Evolutionary conservation across 441 rosid genomes (phyloP).

Genomic region (Populus hybrid): DNA sequence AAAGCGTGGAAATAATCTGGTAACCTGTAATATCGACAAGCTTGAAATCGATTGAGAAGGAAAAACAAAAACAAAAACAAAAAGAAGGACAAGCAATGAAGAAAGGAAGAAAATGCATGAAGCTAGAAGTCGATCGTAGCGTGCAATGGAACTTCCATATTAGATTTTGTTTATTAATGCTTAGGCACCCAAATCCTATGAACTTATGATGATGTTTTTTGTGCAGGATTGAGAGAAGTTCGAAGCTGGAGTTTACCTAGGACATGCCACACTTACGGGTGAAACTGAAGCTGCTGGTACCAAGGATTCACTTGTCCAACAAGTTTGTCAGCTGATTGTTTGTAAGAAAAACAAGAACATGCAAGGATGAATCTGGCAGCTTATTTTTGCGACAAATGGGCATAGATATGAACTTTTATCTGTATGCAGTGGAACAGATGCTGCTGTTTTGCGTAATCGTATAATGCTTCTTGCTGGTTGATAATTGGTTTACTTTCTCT

Average conservation of each 20-base stretch:
- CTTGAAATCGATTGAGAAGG: no score
- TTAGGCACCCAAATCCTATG: not conserved
- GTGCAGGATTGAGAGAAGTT: not conserved
- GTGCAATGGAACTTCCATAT: no score
- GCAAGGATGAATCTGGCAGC: not conserved
- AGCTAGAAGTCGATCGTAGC: no score
- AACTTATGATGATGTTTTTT: not conserved
- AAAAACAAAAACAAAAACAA: no score
- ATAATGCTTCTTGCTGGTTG: no score
- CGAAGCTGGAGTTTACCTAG: not conserved
- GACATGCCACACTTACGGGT: not conserved
- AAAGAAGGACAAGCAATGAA: no score
- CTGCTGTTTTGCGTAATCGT: no score
- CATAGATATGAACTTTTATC: not conserved
- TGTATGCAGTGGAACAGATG: not conserved
- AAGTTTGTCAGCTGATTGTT: not conserved
- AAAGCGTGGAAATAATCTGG: no score
- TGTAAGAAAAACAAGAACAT: not conserved
- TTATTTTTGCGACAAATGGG: not conserved
- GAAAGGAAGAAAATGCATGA: no score
- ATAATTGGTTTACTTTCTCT: no score
- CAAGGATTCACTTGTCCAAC: not conserved
- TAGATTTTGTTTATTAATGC: no score
- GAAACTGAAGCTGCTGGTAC: not conserved
- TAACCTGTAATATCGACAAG: no score